A percentile compares a stretch with the other conserved stretches of the same genome.
phyloP scores from a whole-genome alignment of 768 basidiomycete genomes.

The Trametes gibbosa region DNA sequence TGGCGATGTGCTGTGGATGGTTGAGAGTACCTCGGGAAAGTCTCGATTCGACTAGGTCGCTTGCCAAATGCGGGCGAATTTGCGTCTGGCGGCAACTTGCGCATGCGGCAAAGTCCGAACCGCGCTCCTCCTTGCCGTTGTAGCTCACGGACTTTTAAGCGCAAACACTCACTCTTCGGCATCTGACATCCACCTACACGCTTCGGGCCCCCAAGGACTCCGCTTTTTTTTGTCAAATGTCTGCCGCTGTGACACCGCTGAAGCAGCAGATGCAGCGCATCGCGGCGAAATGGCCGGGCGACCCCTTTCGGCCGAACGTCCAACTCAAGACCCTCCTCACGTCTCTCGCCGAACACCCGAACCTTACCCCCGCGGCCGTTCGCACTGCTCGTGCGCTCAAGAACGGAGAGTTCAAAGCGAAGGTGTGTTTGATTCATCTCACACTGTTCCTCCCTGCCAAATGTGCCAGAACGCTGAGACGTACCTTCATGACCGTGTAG shows the following conservation, averaged over 20 bases:
- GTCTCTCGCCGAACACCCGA: conserved; percentile 67
- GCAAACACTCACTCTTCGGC: neutral
- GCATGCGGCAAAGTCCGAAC: neutral
- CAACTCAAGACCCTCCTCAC: conserved; percentile 66
- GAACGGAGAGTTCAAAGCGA: conserved; percentile 54
- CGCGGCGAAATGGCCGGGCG: conserved; percentile 62
- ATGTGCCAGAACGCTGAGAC: no score
- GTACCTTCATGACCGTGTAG: conserved; percentile 36
- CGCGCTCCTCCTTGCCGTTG: neutral
- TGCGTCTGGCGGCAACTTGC: neutral
- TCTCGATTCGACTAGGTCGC: neutral
- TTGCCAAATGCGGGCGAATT: neutral
- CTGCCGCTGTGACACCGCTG: conserved; percentile 36
- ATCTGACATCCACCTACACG: neutral
- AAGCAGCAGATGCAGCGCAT: conserved; percentile 51
- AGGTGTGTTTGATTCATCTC: conserved; percentile 40
- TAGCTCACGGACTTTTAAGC: neutral
- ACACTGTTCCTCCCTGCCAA: neutral
- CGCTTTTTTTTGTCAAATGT: conserved; percentile 6
- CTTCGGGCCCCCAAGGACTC: neutral
- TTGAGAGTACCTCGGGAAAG: no score
- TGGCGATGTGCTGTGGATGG: no score
- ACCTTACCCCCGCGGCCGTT: conserved; percentile 59
- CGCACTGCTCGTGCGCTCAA: conserved; percentile 54
- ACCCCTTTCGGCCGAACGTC: conserved; percentile 75